Percentiles rank a stretch among this genome's conserved stretches.
These are phyloP conservation scores for Ophiosphaerella herpotricha DNA, from an alignment of 2,329 filamentous ascomycete genomes.

Conservation along the genomic window DNA sequence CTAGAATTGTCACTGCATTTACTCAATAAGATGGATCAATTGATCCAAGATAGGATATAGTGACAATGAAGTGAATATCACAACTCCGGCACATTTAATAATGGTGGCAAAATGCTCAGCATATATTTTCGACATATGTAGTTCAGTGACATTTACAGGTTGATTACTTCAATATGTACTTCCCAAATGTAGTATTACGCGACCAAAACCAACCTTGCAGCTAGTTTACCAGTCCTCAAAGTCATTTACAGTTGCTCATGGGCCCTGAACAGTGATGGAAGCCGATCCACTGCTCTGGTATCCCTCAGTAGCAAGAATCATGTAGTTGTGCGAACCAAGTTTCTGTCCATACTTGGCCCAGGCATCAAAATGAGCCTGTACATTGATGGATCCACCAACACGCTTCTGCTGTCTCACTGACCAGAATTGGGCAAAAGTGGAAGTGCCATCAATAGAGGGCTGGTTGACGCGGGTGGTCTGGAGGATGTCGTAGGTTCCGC, in stretches of 20 bases:
- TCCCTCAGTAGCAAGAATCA: constrained; percentile 61
- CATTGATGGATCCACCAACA: constrained; percentile 56
- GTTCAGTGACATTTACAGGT: too few species aligned
- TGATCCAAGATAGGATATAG: too few species aligned
- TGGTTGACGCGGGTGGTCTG: constrained; percentile 56
- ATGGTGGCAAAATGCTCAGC: too few species aligned
- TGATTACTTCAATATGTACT: too few species aligned
- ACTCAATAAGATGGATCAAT: too few species aligned
- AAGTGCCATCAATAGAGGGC: constrained; percentile 59
- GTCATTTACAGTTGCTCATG: not conserved
- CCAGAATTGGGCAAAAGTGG: constrained; percentile 62
- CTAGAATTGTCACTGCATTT: too few species aligned
- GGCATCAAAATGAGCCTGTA: constrained; percentile 58
- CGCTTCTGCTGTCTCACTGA: constrained; percentile 57
- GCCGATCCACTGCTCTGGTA: constrained; percentile 57
- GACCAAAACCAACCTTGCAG: too few species aligned
- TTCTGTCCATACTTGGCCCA: constrained; percentile 57
- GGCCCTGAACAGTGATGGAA: constrained; percentile 50
- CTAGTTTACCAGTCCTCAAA: too few species aligned
- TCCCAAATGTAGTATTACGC: too few species aligned
- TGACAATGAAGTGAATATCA: too few species aligned
- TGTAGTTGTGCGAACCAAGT: constrained; percentile 58
- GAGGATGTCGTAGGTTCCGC: constrained; percentile 59
- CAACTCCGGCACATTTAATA: too few species aligned
- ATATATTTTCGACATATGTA: too few species aligned